Conservation (phyloP, 192 early-diverging fungal species). For the Backusella morwellensis region DNA sequence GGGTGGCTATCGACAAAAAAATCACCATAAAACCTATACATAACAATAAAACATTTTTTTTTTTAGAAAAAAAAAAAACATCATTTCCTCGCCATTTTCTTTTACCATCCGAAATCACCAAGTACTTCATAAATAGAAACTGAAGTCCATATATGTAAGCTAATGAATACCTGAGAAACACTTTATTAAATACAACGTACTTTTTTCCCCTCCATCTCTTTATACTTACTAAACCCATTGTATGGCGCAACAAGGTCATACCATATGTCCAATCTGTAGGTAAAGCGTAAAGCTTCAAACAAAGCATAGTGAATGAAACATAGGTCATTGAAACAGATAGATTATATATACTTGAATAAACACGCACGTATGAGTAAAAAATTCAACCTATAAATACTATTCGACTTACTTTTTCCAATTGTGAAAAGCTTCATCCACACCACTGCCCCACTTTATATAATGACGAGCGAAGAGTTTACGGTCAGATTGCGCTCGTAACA, state of each 20-base stretch:
- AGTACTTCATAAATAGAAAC: conserved; percentile 89
- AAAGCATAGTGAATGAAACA: conserved; percentile 77
- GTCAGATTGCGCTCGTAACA: conserved; percentile 82
- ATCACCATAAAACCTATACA: conserved; percentile 82
- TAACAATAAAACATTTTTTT: no score
- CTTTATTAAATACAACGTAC: not conserved
- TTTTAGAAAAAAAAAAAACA: not conserved
- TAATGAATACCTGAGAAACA: conserved; percentile 56
- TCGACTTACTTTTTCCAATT: conserved; percentile 82
- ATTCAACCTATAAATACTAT: not conserved
- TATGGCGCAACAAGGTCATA: conserved; percentile 75
- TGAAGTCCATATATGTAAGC: conserved; percentile 89
- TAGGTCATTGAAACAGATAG: conserved; percentile 89
- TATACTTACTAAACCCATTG: conserved; percentile 56
- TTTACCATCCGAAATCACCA: conserved; percentile 85
- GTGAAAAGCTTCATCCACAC: conserved; percentile 78
- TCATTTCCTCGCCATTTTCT: not conserved
- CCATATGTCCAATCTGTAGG: conserved; percentile 70
- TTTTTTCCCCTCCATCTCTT: not conserved
- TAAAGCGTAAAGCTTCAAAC: conserved; percentile 72
- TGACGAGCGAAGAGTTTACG: conserved; percentile 82
- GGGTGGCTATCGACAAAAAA: conserved; percentile 86
- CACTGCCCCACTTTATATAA: conserved; percentile 90
- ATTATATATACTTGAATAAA: conserved; percentile 73
- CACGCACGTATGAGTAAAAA: not conserved